Base-by-base conservation (phyloP, 2,329 filamentous ascomycete genomes). In the Talaromyces sp. region DNA sequence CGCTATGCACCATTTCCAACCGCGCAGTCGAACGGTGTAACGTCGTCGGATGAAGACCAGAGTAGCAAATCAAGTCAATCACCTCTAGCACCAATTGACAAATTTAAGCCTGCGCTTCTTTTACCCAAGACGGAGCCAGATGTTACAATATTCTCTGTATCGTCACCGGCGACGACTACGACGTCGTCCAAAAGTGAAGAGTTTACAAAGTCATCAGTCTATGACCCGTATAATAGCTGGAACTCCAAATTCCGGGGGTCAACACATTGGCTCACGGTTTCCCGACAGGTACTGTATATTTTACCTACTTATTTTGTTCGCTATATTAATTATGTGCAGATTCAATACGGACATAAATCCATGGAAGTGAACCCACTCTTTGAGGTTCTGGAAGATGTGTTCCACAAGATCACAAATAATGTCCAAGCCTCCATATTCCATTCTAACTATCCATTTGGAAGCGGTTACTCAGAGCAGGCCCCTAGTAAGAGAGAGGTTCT, bases 381-480 rank as follows among this genome's bases (percentile, higher is more conserved):
- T 22, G 24, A 35, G 19, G 31, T 47, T 41, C 57, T 65, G 31
- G 52, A 16, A 33, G 33, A 56, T 2, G 49, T 64, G 14, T 45
- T 61, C 13, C 58, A 57, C 6, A 64, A 59, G 13, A 66, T 64
- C 7, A 61, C 22, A 33, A 57, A 39, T 24, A 59, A 59, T 50
- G 50, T 52, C 57, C 54, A 35, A 41, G n/a, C 35, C 10, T 60
- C 65, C 11, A 45, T 66, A 24, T 63, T 61, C 22, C 59, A 62
- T 27, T 43, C 57, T 9, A 66, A 66, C n/a, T 66, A 64, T 41
- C 65, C 65, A 41, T 57, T 66, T n/a, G 65, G 65, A 37, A 33
- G 45, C 6, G 65, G 65, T n/a, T 64, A 66, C 41, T 37, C 58
- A 22, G 45, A 59, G 10, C 47, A 58, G 19, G 49, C 47, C 41